A percentile compares a stretch with the other conserved stretches of the same genome.
These are phyloP conservation scores for Lachnellula occidentalis DNA, from an alignment of 2,329 filamentous ascomycete genomes.

Conservation along the genomic window DNA sequence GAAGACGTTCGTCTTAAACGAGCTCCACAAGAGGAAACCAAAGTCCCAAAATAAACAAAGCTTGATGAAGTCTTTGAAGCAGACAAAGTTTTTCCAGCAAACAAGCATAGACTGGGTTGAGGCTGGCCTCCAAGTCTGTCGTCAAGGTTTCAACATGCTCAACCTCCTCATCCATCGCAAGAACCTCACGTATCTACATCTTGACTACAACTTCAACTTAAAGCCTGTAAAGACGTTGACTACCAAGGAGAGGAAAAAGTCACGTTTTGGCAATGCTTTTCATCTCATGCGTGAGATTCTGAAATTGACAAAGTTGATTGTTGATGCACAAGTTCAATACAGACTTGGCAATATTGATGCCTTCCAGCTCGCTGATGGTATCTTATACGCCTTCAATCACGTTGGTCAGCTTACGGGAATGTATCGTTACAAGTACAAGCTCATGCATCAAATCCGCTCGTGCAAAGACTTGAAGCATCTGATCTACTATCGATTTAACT, in stretches of 20 bases:
- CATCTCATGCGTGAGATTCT: conserved; percentile 98
- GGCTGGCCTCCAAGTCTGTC: conserved; percentile 94
- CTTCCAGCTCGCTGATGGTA: conserved; percentile 96
- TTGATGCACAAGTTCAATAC: conserved; percentile 97
- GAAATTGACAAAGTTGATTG: conserved; percentile 91
- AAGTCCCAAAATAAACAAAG: conserved; percentile 96
- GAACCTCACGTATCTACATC: conserved; percentile 95
- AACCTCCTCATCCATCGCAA: conserved; percentile 97
- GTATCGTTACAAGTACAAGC: conserved; percentile 99
- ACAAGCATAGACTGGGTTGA: conserved; percentile 99
- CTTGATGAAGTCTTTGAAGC: conserved; percentile 80
- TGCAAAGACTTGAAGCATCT: conserved; percentile 99
- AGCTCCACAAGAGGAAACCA: conserved; percentile 90
- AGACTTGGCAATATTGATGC: conserved; percentile 96
- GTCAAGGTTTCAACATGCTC: conserved; percentile 98
- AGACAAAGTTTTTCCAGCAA: conserved; percentile 99
- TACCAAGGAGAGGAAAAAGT: conserved; percentile 99
- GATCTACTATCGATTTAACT: conserved; percentile 98
- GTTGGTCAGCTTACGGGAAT: conserved; percentile 97
- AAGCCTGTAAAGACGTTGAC: conserved; percentile 98
- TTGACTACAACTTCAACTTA: conserved; percentile 99
- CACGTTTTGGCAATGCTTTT: conserved; percentile 97
- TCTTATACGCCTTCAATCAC: conserved; percentile 99
- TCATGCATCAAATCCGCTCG: conserved; percentile 99
- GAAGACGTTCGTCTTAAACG: conserved; percentile 93